phyloP scores from a whole-genome alignment of 2,329 filamentous ascomycete species.

The Exophiala calicioides region DNA sequence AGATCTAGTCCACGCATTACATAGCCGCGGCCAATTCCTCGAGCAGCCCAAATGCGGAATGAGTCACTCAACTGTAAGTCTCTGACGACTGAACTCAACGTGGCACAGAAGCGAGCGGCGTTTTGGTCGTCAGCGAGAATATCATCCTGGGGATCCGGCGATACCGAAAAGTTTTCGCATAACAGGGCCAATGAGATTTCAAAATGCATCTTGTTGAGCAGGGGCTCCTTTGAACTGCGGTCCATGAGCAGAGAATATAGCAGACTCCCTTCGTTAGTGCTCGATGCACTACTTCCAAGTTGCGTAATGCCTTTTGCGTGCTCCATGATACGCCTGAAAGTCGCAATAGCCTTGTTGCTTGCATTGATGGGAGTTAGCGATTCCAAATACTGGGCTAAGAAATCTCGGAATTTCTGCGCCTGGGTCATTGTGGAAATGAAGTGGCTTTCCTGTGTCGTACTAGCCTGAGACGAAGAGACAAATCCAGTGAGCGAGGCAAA shows the following conservation, averaged over 20 bases:
- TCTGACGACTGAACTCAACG: conserved; percentile 75
- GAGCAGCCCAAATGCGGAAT: conserved; percentile 82
- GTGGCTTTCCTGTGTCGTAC: conserved; percentile 81
- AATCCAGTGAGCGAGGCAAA: conserved; percentile 77
- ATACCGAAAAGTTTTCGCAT: conserved; percentile 70
- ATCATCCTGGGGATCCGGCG: conserved; percentile 61
- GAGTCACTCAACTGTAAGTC: conserved; percentile 63
- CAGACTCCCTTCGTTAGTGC: conserved; percentile 74
- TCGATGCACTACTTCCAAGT: conserved; percentile 68
- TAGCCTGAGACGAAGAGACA: conserved; percentile 71
- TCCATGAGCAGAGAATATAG: conserved; percentile 80
- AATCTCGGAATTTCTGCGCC: conserved; percentile 72
- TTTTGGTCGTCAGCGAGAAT: conserved; percentile 68
- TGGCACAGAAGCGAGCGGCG: conserved; percentile 62
- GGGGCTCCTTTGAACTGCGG: conserved; percentile 58
- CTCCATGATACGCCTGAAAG: conserved; percentile 55
- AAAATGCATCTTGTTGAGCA: conserved; percentile 71
- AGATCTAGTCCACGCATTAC: conserved; percentile 65
- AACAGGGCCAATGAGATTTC: conserved; percentile 71
- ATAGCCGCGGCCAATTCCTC: conserved; percentile 81
- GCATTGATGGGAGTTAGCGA: conserved; percentile 59
- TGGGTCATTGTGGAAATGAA: conserved; percentile 75
- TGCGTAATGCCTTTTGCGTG: conserved; percentile 68
- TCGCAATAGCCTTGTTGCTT: conserved; percentile 36
- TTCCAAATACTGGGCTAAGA: conserved; percentile 72